Evolutionary conservation across 495 filamentous ascomycete genomes (phyloP).

Genomic region (Penicillium riverlandense): DNA sequence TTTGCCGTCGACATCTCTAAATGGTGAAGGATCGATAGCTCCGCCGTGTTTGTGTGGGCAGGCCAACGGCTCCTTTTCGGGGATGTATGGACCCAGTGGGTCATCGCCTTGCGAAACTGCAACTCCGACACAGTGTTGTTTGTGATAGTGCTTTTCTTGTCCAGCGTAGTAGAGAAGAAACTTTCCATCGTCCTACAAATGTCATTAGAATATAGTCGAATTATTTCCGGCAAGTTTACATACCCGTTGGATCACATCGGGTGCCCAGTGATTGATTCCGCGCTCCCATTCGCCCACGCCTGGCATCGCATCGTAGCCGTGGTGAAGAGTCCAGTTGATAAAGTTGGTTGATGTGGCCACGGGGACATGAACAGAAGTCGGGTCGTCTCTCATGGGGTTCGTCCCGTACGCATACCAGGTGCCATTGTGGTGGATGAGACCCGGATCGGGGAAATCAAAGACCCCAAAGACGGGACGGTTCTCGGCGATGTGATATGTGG

Average conservation of each 20-base stretch:
- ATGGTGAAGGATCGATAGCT: conserved; percentile 50
- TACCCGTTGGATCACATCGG: conserved; percentile 29
- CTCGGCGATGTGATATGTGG: conserved; percentile 13
- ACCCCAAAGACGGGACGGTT: conserved; percentile 16
- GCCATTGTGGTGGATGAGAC: conserved; percentile 22
- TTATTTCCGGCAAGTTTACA: neutral
- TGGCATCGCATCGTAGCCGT: conserved; percentile 24
- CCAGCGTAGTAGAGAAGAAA: conserved; percentile 54
- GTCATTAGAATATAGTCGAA: neutral
- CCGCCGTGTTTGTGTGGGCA: conserved; percentile 46
- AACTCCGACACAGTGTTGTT: conserved; percentile 46
- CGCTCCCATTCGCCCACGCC: conserved; percentile 15
- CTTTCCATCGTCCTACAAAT: conserved; percentile 25
- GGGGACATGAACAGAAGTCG: conserved; percentile 16
- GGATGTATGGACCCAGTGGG: conserved; percentile 43
- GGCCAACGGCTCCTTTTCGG: conserved; percentile 29
- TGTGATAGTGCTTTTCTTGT: conserved; percentile 20
- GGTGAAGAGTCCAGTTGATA: conserved; percentile 21
- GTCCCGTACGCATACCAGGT: conserved; percentile 31
- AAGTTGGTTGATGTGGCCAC: conserved; percentile 27
- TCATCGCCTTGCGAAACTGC: conserved; percentile 29
- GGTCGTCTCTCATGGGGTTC: conserved; percentile 15
- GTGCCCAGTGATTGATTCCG: conserved; percentile 24
- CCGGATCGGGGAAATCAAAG: conserved; percentile 30
- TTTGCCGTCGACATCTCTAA: conserved; percentile 40